These are phyloP conservation scores for Phylloporus arenicola DNA, from an alignment of 768 basidiomycete genomes.

Conservation along the genomic window DNA sequence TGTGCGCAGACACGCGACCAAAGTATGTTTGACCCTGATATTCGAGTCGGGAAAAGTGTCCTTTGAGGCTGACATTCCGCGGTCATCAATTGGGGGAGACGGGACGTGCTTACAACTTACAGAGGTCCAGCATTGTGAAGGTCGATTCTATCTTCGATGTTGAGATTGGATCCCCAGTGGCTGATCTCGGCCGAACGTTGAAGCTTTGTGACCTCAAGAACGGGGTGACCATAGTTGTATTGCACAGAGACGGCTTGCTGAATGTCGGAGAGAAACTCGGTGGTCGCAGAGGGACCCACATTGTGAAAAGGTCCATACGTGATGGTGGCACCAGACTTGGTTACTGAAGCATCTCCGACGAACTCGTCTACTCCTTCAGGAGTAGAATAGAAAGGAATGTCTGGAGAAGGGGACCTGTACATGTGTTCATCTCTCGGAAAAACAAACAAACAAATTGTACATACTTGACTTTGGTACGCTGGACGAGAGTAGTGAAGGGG, in stretches of 20 bases:
- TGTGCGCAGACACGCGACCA: slow-evolving; percentile 60
- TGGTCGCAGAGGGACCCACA: slow-evolving; percentile 57
- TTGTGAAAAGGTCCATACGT: slow-evolving; percentile 87
- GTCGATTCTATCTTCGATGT: slow-evolving; percentile 82
- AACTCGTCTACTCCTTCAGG: slow-evolving; percentile 59
- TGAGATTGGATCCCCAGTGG: slow-evolving; percentile 95
- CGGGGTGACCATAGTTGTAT: slow-evolving; percentile 77
- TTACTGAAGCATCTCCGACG: slow-evolving; percentile 52
- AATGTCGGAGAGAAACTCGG: slow-evolving; percentile 49
- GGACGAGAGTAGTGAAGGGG: slow-evolving; percentile 74
- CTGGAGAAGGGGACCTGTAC: slow-evolving; percentile 62
- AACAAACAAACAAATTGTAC: slow-evolving; percentile 21
- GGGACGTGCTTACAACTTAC: slow-evolving; percentile 44
- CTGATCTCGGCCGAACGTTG: slow-evolving; percentile 84
- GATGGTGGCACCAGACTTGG: slow-evolving; percentile 73
- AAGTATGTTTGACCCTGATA: slow-evolving; percentile 75
- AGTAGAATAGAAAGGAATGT: slow-evolving; percentile 66
- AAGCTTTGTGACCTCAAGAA: slow-evolving; percentile 69
- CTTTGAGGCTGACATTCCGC: slow-evolving; percentile 65
- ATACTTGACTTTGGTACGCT: slow-evolving; percentile 84
- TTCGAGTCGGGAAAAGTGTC: slow-evolving; percentile 89
- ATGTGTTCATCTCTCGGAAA: slow-evolving; percentile 3
- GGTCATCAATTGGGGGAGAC: neutral
- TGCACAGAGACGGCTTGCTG: slow-evolving; percentile 71
- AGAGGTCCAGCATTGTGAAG: slow-evolving; percentile 86